phyloP scores from a whole-genome alignment of 768 basidiomycete genomes.

The Boletus subparvulus region DNA sequence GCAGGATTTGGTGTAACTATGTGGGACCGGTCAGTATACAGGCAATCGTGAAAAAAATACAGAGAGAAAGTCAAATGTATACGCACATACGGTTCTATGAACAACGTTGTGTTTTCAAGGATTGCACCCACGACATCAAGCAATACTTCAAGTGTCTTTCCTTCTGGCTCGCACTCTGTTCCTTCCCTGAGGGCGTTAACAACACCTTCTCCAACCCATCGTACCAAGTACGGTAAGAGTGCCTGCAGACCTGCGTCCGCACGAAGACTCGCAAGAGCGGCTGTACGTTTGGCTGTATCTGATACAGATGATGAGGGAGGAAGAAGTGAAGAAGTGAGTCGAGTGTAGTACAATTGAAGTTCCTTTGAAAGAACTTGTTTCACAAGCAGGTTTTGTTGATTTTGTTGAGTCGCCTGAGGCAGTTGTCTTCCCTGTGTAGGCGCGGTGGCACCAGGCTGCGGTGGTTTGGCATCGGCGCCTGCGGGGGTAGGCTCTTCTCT shows the following conservation, averaged over 20 bases:
- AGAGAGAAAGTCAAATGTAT: not conserved
- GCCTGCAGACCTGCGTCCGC: conserved; percentile 90
- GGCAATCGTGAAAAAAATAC: not conserved
- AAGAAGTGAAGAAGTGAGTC: conserved; percentile 81
- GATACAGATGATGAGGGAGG: conserved; percentile 22
- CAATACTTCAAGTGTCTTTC: conserved; percentile 73
- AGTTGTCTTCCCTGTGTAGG: conserved; percentile 27
- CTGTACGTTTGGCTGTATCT: conserved; percentile 74
- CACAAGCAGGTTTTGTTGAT: conserved; percentile 72
- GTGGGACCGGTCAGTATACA: not conserved
- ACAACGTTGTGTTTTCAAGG: conserved; percentile 82
- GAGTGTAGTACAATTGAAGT: conserved; percentile 90
- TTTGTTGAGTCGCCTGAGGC: conserved; percentile 40
- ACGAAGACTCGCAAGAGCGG: conserved; percentile 86
- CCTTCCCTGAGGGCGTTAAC: conserved; percentile 55
- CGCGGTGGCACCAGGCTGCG: conserved; percentile 25
- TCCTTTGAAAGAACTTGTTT: conserved; percentile 93
- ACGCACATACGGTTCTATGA: conserved; percentile 94
- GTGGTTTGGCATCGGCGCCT: conserved; percentile 29
- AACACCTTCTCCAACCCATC: conserved; percentile 92
- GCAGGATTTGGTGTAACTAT: conserved; percentile 94
- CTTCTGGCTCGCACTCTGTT: conserved; percentile 59
- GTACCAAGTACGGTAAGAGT: conserved; percentile 88
- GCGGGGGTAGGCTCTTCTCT: conserved; percentile 44
- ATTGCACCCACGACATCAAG: conserved; percentile 84